phyloP scores from a whole-genome alignment of 164 flowering plant species.

The Magnolia kwangsiensis region DNA sequence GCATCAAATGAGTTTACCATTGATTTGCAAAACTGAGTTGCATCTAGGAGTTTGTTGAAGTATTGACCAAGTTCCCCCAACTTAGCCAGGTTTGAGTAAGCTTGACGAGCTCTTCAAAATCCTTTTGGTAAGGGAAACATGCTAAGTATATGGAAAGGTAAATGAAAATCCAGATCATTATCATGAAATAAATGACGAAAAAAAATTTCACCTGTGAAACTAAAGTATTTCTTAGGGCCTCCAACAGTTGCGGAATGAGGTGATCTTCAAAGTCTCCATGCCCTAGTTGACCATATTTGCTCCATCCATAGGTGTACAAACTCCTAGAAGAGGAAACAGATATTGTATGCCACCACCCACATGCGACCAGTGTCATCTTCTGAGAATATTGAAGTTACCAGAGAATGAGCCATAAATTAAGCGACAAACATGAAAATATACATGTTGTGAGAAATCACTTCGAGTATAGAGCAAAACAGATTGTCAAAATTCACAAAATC shows the following conservation, averaged over 20 bases:
- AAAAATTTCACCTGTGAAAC: slow-evolving; percentile 62
- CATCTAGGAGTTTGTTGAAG: neutral
- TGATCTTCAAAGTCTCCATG: slow-evolving; percentile 97
- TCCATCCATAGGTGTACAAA: slow-evolving; percentile 94
- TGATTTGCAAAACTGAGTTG: neutral
- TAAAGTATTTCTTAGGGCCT: slow-evolving; percentile 46
- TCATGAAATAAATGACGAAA: neutral
- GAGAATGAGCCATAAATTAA: neutral
- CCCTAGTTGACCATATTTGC: slow-evolving; percentile 99
- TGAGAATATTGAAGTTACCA: slow-evolving; percentile 41
- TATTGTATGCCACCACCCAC: slow-evolving; percentile 99
- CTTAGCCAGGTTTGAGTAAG: neutral
- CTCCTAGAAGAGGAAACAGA: slow-evolving; percentile 73
- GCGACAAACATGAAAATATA: neutral
- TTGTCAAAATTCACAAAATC: neutral
- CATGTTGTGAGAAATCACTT: neutral
- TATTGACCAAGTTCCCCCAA: neutral
- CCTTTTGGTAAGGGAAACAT: neutral
- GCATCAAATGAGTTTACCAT: neutral
- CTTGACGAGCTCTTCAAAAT: neutral
- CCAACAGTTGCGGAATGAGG: slow-evolving; percentile 76
- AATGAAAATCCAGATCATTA: neutral
- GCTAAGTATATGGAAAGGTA: too few species aligned
- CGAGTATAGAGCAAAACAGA: neutral
- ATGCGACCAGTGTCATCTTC: slow-evolving; percentile 81